Conservation (phyloP, 768 basidiomycete genomes). For the Coprinopsis marcescibilis region DNA sequence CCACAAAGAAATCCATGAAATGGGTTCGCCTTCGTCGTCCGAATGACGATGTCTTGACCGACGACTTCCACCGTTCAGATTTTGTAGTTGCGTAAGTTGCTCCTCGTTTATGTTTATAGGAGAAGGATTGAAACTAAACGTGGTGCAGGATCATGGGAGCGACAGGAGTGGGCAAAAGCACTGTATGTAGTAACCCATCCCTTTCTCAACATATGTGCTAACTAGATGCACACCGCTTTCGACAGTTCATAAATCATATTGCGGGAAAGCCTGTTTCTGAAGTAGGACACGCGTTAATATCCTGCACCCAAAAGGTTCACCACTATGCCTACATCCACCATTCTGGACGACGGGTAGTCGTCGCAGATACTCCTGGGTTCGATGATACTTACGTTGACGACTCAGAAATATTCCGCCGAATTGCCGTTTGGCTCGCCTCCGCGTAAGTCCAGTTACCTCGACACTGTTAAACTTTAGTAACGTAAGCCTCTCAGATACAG, state of each 20-base stretch:
- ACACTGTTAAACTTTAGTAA: not conserved
- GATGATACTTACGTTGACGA: conserved; percentile 5
- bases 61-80: not conserved
- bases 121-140: not conserved
- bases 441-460: not conserved
- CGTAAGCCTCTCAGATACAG: not conserved
- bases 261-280: not conserved
- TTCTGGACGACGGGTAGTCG: not conserved
- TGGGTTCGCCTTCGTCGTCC: conserved; percentile 1
- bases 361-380: conserved; percentile 2
- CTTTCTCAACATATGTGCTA: not conserved
- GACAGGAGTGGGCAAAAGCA: conserved; percentile 4
- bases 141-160: conserved; percentile 1
- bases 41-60: not conserved
- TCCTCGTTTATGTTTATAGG: not conserved
- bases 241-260: conserved; percentile 1
- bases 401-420: conserved; percentile 1
- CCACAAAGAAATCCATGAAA: conserved; percentile 2
- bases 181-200: not conserved
- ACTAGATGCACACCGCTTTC: no score
- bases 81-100: conserved; percentile 1
- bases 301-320: not conserved
- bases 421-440: not conserved
- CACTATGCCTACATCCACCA: not conserved
- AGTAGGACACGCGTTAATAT: not conserved